These are phyloP conservation scores for Piper betle DNA, from an alignment of 164 flowering plant genomes.

Conservation along the genomic window DNA sequence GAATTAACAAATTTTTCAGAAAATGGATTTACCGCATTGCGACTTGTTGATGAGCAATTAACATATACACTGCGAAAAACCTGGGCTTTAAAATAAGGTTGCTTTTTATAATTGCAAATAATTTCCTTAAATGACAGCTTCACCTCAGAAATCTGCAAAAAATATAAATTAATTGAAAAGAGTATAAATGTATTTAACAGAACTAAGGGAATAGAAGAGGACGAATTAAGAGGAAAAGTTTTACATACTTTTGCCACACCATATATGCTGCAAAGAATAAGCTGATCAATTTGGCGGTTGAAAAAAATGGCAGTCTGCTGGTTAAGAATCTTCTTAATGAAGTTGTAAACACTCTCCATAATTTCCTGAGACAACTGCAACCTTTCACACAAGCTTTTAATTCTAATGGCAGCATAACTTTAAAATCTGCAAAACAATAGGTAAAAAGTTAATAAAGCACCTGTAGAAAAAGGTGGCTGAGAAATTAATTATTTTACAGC, in stretches of 20 bases:
- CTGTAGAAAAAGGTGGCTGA: neutral
- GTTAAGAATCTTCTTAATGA: constrained; percentile 68
- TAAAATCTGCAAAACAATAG: constrained; percentile 31
- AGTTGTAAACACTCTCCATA: constrained; percentile 72
- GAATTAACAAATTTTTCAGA: neutral
- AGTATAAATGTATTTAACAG: neutral
- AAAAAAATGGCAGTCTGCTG: constrained; percentile 68
- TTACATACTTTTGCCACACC: constrained; percentile 78
- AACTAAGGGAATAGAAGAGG: neutral
- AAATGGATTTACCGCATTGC: constrained; percentile 47
- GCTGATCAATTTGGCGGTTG: constrained; percentile 91
- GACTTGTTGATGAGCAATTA: constrained; percentile 54
- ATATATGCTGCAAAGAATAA: constrained; percentile 84
- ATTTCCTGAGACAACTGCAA: constrained; percentile 64
- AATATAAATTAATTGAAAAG: constrained; percentile 3
- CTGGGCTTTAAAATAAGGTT: constrained; percentile 88
- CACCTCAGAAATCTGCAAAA: constrained; percentile 72
- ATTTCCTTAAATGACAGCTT: constrained; percentile 76
- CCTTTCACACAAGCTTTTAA: constrained; percentile 91
- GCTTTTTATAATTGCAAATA: constrained; percentile 74
- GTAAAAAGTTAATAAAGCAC: neutral
- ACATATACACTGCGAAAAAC: constrained; percentile 84
- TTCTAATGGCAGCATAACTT: constrained; percentile 96
- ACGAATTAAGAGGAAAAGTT: neutral
- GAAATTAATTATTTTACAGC: neutral